These are phyloP conservation scores for Aureobasidium zeae DNA, from an alignment of 2,329 filamentous ascomycete species.

Conservation along the genomic window DNA sequence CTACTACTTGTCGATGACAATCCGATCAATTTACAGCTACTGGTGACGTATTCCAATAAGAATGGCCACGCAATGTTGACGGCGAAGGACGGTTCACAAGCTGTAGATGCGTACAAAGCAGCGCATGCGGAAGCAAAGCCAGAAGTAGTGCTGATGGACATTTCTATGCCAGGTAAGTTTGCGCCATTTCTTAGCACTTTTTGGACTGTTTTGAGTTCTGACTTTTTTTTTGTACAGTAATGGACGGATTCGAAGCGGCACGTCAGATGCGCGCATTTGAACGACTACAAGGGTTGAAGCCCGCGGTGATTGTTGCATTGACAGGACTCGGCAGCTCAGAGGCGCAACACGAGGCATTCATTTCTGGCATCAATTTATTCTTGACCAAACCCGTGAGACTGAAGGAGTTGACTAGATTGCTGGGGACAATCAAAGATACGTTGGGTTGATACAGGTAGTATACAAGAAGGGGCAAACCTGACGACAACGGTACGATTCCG, in stretches of 20 bases:
- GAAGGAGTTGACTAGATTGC: constrained; percentile 23
- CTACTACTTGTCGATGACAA: constrained; percentile 26
- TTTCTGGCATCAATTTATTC: constrained; percentile 26
- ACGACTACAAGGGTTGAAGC: constrained; percentile 20
- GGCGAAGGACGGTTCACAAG: constrained; percentile 37
- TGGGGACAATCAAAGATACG: constrained; percentile 5
- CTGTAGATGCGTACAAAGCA: constrained; percentile 31
- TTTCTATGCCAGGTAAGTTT: constrained; percentile 16
- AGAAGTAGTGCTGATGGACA: constrained; percentile 35
- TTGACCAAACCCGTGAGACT: constrained; percentile 26
- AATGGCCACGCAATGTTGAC: constrained; percentile 30
- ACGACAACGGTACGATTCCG: too few relatives aligned
- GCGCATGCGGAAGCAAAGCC: background rate
- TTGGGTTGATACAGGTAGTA: too few relatives aligned
- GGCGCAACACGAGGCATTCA: constrained; percentile 24
- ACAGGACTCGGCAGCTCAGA: constrained; percentile 20
- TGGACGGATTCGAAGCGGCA: constrained; percentile 21
- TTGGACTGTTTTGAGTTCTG: too few relatives aligned
- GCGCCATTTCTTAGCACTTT: too few relatives aligned
- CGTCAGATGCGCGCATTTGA: constrained; percentile 27
- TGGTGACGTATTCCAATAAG: constrained; percentile 28
- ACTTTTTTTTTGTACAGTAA: too few relatives aligned
- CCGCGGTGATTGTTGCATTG: constrained; percentile 21
- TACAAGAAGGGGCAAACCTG: too few relatives aligned
- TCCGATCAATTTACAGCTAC: constrained; percentile 21